Base-by-base conservation (phyloP, 371 early-diverging fungal species). In the Rhizopus arrhizus region DNA sequence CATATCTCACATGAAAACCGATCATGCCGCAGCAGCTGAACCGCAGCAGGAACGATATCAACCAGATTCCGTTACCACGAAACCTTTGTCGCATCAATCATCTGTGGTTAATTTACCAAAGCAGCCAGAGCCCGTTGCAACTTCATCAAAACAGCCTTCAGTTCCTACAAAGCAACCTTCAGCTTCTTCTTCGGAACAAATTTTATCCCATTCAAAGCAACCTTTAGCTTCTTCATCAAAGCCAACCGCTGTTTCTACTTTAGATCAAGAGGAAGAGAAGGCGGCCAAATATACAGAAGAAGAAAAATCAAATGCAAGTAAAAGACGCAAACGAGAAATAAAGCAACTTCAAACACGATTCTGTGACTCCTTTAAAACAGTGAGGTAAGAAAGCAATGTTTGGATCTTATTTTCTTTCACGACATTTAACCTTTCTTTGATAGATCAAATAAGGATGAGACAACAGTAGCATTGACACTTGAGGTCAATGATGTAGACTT, bases 321-420 rank as follows among this genome's bases (percentile, higher is more conserved):
- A 50, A 10, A 69, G 66, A 42, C 69, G 80, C 13, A 65, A 72
- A 49, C 65, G 69, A 29, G 74, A 81, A 57, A 28, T 70, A 32
- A 29, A 50, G 9, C 77, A 79, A 58, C 67, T 85, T 22, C 65
- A 80, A 48, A 73, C 81, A 3, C 75, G 84, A 4, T 84, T 85
- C 56, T 74, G 80, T 32, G 68, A 72, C 22, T 65, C 69, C 1
- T 74, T 72, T 38, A 67, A 66, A 12, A 53, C 62, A 1, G 36
- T 70, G 10, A 77, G 71, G 52, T 68, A 72, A 9, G 65, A 43
- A 43, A 6, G 13, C n/a, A 15, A 15, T 43, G n/a, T 13, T 11
- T 43, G n/a, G 13, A 43, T 43, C 2, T 6, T 36, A 36, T 36
- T 13, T 43, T n/a, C 15, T 5, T 43, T n/a, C 4, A 11, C 11